Conservation (phyloP, 2,329 filamentous ascomycete genomes). For the Trichoderma brevicompactum region DNA sequence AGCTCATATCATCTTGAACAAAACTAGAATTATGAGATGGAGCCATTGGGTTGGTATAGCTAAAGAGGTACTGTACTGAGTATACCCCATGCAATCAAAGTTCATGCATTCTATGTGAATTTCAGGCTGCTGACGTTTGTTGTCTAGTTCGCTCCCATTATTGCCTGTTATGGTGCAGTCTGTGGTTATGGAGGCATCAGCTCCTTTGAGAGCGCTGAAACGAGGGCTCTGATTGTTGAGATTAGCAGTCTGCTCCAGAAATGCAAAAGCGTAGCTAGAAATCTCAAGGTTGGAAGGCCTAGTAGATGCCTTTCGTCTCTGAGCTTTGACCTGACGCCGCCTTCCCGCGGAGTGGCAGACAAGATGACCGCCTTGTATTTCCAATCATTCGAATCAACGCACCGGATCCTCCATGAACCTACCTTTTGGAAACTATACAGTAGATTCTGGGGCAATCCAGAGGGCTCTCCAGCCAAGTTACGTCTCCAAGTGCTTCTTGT, state of each 20-base stretch:
- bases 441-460: neutral
- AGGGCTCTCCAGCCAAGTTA: slow-evolving; percentile 33
- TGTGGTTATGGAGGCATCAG: neutral
- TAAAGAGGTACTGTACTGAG: neutral
- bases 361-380: slow-evolving; percentile 58
- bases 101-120: neutral
- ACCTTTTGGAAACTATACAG: neutral
- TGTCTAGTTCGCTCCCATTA: slow-evolving; percentile 2
- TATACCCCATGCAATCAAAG: too few relatives aligned
- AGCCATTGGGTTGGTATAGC: slow-evolving; percentile 1
- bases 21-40: neutral
- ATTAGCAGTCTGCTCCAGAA: slow-evolving; percentile 38
- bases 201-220: neutral
- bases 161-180: neutral
- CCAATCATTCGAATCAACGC: slow-evolving; percentile 58
- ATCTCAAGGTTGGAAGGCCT: slow-evolving; percentile 38
- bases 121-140: neutral
- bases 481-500: slow-evolving; percentile 55
- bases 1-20: slow-evolving; percentile 2
- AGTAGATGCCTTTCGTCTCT: neutral
- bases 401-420: slow-evolving; percentile 60
- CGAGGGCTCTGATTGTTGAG: neutral
- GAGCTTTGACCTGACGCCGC: slow-evolving; percentile 23
- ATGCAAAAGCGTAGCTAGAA: slow-evolving; percentile 36
- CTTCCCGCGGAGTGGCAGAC: slow-evolving; percentile 49